These are phyloP conservation scores for Penicillium griseofulvum DNA, from an alignment of 2,329 filamentous ascomycete species.

Conservation along the genomic window DNA sequence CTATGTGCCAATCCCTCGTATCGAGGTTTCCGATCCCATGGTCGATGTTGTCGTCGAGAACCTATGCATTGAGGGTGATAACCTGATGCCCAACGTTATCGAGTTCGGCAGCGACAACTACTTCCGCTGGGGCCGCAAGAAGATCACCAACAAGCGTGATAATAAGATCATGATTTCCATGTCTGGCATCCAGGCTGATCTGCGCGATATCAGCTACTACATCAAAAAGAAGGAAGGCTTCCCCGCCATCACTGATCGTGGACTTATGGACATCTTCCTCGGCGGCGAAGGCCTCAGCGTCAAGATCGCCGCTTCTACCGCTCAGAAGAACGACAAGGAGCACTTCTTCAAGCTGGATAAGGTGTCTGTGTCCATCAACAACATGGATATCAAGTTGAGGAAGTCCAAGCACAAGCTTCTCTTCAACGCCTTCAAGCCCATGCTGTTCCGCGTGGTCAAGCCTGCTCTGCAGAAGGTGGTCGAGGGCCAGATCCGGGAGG, in stretches of 20 bases:
- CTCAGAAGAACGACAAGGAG: slow-evolving; percentile 69
- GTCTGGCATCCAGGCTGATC: slow-evolving; percentile 87
- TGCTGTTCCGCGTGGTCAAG: slow-evolving; percentile 78
- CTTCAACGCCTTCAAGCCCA: slow-evolving; percentile 80
- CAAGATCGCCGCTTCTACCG: slow-evolving; percentile 82
- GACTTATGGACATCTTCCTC: slow-evolving; percentile 83
- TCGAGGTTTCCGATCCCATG: slow-evolving; percentile 82
- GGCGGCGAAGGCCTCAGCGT: slow-evolving; percentile 87
- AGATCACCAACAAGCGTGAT: slow-evolving; percentile 73
- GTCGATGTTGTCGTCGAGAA: slow-evolving; percentile 92
- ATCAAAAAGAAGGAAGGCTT: slow-evolving; percentile 94
- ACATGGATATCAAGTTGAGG: slow-evolving; percentile 85
- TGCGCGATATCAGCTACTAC: slow-evolving; percentile 86
- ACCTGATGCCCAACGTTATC: slow-evolving; percentile 88
- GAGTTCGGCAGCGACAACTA: slow-evolving; percentile 92
- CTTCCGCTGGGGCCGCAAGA: slow-evolving; percentile 92
- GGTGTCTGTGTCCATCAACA: slow-evolving; percentile 75
- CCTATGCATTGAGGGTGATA: slow-evolving; percentile 90
- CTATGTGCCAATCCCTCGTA: slow-evolving; percentile 89
- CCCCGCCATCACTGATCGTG: slow-evolving; percentile 80
- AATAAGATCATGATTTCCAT: slow-evolving; percentile 83
- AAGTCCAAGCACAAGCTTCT: slow-evolving; percentile 93
- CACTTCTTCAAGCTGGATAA: slow-evolving; percentile 95
- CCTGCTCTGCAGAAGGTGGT: slow-evolving; percentile 82
- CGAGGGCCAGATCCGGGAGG: slow-evolving; percentile 84